Percentiles rank a stretch among this genome's conserved stretches.
These are phyloP conservation scores for Termitomyces sp. DNA, from an alignment of 768 basidiomycete genomes.

Conservation along the genomic window DNA sequence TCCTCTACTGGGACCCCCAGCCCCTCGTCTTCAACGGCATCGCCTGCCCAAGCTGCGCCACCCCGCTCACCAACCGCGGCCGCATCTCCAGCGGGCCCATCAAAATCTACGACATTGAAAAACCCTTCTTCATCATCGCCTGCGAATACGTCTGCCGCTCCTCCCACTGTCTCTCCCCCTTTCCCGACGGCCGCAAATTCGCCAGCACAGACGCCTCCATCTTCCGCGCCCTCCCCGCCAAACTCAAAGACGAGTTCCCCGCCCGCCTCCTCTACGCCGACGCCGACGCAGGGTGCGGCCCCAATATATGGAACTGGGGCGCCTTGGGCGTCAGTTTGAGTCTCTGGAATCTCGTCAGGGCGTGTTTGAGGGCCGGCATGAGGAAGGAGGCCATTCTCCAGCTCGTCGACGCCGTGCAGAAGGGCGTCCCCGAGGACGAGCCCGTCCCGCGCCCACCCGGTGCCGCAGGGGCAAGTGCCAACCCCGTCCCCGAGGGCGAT, in stretches of 20 bases:
- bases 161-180: conserved; percentile 35
- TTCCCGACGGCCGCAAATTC: conserved; percentile 56
- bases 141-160: conserved; percentile 72
- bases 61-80: conserved; percentile 59
- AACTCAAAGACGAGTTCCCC: conserved; percentile 71
- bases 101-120: conserved; percentile 75
- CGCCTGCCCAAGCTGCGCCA: conserved; percentile 60
- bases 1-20: conserved; percentile 85
- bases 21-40: conserved; percentile 82
- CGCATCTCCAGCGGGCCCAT: conserved; percentile 70
- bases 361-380: conserved; percentile 52
- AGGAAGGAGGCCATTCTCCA: conserved; percentile 56
- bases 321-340: conserved; percentile 65
- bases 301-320: conserved; percentile 73
- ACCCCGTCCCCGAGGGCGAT: background rate
- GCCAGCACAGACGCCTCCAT: conserved; percentile 71
- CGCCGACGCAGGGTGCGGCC: conserved; percentile 50
- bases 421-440: conserved; percentile 39
- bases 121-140: conserved; percentile 81
- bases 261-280: conserved; percentile 55
- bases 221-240: conserved; percentile 60
- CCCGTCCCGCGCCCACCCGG: background rate
- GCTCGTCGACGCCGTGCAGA: conserved; percentile 54
- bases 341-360: conserved; percentile 71
- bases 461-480: background rate